Conservation (phyloP, 2,329 filamentous ascomycete genomes). For the Fusarium foetens region DNA sequence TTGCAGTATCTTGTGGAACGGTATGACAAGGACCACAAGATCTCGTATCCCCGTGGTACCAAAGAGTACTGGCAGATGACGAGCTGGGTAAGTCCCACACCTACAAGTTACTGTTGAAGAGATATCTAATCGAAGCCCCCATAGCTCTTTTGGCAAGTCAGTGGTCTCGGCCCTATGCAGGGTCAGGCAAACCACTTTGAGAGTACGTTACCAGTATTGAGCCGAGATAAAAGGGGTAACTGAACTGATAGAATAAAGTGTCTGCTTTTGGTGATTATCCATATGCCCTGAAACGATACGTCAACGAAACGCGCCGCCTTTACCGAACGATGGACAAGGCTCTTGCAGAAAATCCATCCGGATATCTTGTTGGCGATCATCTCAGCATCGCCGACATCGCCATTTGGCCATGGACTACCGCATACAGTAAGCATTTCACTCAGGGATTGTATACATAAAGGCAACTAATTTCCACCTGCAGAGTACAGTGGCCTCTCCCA, state of each 20-base stretch:
- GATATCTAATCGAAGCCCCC: background rate
- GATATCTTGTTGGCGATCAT: constrained; percentile 73
- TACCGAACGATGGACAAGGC: constrained; percentile 81
- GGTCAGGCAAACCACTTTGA: constrained; percentile 83
- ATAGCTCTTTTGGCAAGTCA: constrained; percentile 77
- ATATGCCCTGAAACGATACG: constrained; percentile 84
- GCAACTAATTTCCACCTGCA: background rate
- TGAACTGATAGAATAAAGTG: constrained; percentile 47
- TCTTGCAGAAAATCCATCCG: constrained; percentile 65
- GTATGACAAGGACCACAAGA: constrained; percentile 83
- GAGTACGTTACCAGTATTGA: constrained; percentile 52
- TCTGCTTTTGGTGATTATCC: constrained; percentile 84
- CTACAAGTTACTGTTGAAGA: background rate
- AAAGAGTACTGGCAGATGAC: constrained; percentile 81
- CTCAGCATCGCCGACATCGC: constrained; percentile 81
- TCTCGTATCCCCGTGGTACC: constrained; percentile 78
- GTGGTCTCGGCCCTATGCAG: constrained; percentile 83
- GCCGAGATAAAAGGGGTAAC: background rate
- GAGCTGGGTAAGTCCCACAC: constrained; percentile 69
- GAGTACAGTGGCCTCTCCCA: constrained; percentile 50
- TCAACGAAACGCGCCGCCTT: constrained; percentile 83
- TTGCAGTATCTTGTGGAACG: constrained; percentile 83
- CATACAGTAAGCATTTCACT: constrained; percentile 52
- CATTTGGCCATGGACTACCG: constrained; percentile 79
- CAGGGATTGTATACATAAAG: background rate